Conservation (phyloP, 768 basidiomycete genomes). For the Lepiota brunneoincarnata region DNA sequence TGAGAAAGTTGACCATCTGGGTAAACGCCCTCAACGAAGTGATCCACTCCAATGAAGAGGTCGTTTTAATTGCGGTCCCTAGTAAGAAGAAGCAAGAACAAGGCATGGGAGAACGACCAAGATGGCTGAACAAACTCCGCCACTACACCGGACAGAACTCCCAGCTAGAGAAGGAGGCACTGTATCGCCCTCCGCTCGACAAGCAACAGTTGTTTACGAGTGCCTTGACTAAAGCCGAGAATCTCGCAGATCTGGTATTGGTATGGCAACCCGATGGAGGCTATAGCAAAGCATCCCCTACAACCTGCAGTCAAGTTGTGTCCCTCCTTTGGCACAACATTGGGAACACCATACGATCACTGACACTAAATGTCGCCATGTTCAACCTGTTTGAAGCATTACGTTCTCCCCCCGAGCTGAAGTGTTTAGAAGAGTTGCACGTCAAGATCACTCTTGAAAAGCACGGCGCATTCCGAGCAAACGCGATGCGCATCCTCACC, state of each 20-base stretch:
- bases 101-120: not conserved
- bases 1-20: not conserved
- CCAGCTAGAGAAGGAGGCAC: no score
- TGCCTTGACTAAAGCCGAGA: not conserved
- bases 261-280: conserved; percentile 1
- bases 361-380: conserved; percentile 1
- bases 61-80: not conserved
- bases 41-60: not conserved
- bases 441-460: not conserved
- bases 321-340: not conserved
- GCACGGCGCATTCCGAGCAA: not conserved
- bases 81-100: not conserved
- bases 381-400: not conserved
- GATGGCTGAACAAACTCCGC: not conserved
- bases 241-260: not conserved
- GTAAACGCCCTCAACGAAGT: conserved; percentile 4
- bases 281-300: conserved; percentile 1
- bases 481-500: not conserved
- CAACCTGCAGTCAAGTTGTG: not conserved
- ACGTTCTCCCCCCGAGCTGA: not conserved
- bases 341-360: not conserved
- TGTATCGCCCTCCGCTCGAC: not conserved
- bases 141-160: not conserved
- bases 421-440: not conserved
- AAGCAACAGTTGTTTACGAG: not conserved